phyloP scores from a whole-genome alignment of 345 rosid genomes.

The Acer campestre region DNA sequence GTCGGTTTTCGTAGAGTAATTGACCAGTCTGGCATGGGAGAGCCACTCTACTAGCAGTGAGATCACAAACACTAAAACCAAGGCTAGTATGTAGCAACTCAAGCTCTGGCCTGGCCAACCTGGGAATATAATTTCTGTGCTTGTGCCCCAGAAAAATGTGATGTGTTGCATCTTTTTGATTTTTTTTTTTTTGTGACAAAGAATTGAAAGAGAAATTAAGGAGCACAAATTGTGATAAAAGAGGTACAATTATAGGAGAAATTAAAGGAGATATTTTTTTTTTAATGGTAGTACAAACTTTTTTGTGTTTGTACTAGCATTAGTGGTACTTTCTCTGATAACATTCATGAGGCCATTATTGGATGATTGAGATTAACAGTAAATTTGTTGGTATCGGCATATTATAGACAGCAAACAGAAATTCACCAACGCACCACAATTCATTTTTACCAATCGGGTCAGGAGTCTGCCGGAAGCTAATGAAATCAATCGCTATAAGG shows the following conservation, averaged over 20 bases:
- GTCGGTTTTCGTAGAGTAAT: background rate
- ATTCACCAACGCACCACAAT: too few species aligned
- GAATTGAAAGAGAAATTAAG: background rate
- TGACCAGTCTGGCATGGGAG: constrained; percentile 32
- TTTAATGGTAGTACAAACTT: background rate
- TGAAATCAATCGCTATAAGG: too few species aligned
- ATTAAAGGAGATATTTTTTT: too few species aligned
- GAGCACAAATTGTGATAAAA: background rate
- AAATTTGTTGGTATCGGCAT: background rate
- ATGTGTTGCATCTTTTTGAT: constrained; percentile 16
- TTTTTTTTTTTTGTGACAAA: background rate
- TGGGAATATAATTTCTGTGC: constrained; percentile 25
- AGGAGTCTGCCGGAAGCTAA: too few species aligned
- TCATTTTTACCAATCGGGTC: too few species aligned
- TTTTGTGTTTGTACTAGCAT: background rate
- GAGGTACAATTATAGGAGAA: background rate
- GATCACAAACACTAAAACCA: constrained; percentile 35
- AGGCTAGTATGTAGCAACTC: constrained; percentile 22
- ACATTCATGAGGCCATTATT: background rate
- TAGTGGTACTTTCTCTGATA: background rate
- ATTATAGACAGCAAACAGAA: background rate
- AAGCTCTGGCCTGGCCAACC: constrained; percentile 35
- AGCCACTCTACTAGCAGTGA: constrained; percentile 43
- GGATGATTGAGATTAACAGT: background rate
- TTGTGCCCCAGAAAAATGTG: constrained; percentile 36